Evolutionary conservation across 257 asterid species (phyloP).

Genomic region (Penstemon barbatus): DNA sequence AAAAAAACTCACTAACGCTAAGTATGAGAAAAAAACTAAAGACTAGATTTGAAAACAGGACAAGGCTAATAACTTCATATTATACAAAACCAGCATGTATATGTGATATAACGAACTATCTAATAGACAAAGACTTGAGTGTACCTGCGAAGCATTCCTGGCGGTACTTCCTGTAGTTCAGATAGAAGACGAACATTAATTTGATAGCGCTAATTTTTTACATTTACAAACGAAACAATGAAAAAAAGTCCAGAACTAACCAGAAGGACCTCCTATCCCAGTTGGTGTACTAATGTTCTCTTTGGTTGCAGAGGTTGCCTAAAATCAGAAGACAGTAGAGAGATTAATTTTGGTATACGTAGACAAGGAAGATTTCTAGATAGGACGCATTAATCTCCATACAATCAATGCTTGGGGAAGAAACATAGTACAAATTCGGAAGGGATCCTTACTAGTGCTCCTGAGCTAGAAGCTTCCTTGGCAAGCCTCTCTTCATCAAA

Average conservation of each 20-base stretch:
- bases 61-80: background rate
- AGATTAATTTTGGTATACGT: background rate
- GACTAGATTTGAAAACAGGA: background rate
- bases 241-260: constrained; percentile 41
- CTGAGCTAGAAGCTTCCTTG: constrained; percentile 86
- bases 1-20: background rate
- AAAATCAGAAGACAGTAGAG: constrained; percentile 27
- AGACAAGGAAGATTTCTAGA: no score
- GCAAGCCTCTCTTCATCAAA: constrained; percentile 67
- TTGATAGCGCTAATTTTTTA: background rate
- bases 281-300: constrained; percentile 42
- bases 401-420: background rate
- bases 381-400: constrained; percentile 3
- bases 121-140: constrained; percentile 5
- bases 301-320: constrained; percentile 57
- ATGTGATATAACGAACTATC: background rate
- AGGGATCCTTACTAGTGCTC: constrained; percentile 59
- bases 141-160: constrained; percentile 47
- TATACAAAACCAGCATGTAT: background rate
- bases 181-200: constrained; percentile 29
- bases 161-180: constrained; percentile 50
- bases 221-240: constrained; percentile 1
- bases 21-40: background rate
- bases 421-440: constrained; percentile 9
- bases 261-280: constrained; percentile 51